Evolutionary conservation across 2,329 filamentous ascomycete genomes (phyloP), one percentile per base, ranked within the genome.

Genomic region (Apiospora koreana): DNA sequence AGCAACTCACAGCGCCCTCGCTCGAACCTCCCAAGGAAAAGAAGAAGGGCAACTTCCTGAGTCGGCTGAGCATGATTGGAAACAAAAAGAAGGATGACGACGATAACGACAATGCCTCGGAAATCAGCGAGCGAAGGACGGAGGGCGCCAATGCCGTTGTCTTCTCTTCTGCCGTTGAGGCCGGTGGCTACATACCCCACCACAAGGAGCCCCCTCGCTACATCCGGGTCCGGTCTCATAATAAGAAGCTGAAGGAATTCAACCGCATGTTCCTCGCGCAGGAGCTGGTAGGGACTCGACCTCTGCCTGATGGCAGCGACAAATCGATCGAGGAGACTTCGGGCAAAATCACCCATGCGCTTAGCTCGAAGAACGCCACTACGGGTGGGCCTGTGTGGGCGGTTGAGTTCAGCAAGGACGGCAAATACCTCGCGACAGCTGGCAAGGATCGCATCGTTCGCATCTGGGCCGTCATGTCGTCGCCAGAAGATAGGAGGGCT

Each of bases 191-290:
- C 80, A 94, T 94, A 69, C 95, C 96, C 9, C 90, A 92, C 72
- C 92, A 97, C 77, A 96, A 96, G 74, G 93, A 95, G 69, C 95
- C 95, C 3, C 94, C 95, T 2, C 90, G 93, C 35, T 98, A 98
- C 78, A 96, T 98, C 76, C 94, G 94, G 74, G 92, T 97, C 71
- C 90, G 92, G 73, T 84, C 92, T 1, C 91, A 94, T 77, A 90
- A 94, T 80, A 97, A 97, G 81, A 94, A 92, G 77, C 85, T 87
- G 28, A 91, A 90, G 75, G 92, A 95, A 69, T 98, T 98, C 78
- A 91, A 96, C 78, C 91, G 91, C 65, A 85, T 97, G 71, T 99
- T 99, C 79, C 87, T 98, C 3, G 95, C 96, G 2, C 96, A 99
- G 81, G 93, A 98, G 80, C 84, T 98, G n/a, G 85, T 86, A 43